Conservation (phyloP, 495 filamentous ascomycete species). For the Chaetomidium leptoderma region DNA sequence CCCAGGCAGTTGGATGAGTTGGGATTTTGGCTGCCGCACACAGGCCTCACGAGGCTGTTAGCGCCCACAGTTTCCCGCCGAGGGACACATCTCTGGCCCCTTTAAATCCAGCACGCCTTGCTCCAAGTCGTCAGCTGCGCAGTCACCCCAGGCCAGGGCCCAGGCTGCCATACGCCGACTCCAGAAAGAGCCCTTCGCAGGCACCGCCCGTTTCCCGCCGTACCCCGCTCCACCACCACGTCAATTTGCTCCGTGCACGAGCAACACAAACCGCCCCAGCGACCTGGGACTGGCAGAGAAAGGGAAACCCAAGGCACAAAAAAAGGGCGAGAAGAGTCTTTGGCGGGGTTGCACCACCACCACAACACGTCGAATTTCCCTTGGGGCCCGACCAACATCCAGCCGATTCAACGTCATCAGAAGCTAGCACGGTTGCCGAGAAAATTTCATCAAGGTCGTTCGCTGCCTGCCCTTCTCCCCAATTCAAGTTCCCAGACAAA, state of each 20-base stretch:
- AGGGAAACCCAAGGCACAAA: slow-evolving; percentile 14
- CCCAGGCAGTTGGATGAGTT: not conserved
- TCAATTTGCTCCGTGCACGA: slow-evolving; percentile 28
- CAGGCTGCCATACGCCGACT: slow-evolving; percentile 19
- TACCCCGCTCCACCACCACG: slow-evolving; percentile 29
- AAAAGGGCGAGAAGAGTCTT: slow-evolving; percentile 9
- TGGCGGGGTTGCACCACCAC: slow-evolving; percentile 10
- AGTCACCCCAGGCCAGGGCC: not conserved
- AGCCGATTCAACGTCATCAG: slow-evolving; percentile 16
- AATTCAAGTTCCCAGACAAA: slow-evolving; percentile 24
- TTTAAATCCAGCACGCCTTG: not conserved
- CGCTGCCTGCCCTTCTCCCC: slow-evolving; percentile 17
- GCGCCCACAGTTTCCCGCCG: not conserved
- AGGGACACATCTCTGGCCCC: no score
- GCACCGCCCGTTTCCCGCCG: slow-evolving; percentile 7
- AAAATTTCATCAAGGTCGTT: slow-evolving; percentile 11
- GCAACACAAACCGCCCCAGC: slow-evolving; percentile 18
- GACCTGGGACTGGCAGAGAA: slow-evolving; percentile 14
- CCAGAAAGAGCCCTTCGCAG: slow-evolving; percentile 17
- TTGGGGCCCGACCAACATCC: slow-evolving; percentile 3
- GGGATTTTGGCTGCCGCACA: not conserved
- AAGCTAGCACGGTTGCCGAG: slow-evolving; percentile 17
- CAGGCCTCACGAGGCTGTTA: not conserved
- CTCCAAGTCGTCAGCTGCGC: slow-evolving; percentile 26
- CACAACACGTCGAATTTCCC: not conserved